These are phyloP conservation scores for Boletus huronensis DNA, from an alignment of 768 basidiomycete genomes.

Conservation along the genomic window DNA sequence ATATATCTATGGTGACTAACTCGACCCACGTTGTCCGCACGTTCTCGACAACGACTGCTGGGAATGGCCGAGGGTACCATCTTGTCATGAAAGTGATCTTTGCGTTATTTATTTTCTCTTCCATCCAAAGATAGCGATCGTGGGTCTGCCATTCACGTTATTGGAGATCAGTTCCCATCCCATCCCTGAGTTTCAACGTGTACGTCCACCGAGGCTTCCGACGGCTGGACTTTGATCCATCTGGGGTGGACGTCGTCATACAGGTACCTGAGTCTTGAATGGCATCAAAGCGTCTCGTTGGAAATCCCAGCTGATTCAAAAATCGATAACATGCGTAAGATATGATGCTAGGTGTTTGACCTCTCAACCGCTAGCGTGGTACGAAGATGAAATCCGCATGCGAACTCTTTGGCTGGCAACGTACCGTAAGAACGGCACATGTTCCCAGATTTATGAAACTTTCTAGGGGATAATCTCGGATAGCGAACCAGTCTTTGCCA, in stretches of 20 bases:
- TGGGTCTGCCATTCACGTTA: not conserved
- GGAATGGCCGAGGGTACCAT: conserved; percentile 5
- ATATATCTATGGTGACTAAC: not conserved
- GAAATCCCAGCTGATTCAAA: not conserved
- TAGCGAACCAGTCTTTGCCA: not conserved
- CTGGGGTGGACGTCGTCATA: not conserved
- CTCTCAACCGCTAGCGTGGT: not conserved
- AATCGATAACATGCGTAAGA: conserved; percentile 5
- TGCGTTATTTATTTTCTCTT: not conserved
- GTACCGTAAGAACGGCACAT: not conserved
- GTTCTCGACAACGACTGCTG: conserved; percentile 4
- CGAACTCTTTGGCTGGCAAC: not conserved
- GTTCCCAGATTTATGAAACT: conserved; percentile 14
- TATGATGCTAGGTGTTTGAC: not conserved
- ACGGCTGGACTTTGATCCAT: not conserved
- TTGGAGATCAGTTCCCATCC: conserved; percentile 8
- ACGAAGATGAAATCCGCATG: conserved; percentile 8
- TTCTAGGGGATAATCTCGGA: not conserved
- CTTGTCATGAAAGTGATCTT: conserved; percentile 1
- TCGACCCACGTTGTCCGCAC: conserved; percentile 6
- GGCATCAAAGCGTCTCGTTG: not conserved
- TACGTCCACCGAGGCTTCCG: not conserved
- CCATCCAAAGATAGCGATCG: conserved; percentile 14
- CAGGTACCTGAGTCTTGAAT: not conserved
- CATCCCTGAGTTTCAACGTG: not conserved